Evolutionary conservation across 441 rosid genomes (phyloP), one percentile per base, ranked within the genome.

Genomic region (Pelargonium myrrhifolium): DNA sequence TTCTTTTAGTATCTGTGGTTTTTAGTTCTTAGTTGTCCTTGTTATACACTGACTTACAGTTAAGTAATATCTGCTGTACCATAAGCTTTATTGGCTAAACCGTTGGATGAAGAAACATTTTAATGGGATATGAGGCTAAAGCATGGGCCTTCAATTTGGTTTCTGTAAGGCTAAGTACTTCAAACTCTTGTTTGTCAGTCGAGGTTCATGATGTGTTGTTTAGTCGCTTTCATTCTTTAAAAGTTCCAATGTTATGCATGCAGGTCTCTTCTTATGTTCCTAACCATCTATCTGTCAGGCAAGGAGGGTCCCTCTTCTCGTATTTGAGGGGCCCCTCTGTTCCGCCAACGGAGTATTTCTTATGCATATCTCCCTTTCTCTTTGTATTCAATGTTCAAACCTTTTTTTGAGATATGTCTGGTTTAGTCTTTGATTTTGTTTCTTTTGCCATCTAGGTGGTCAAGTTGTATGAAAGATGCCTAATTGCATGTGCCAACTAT

Each of bases 61-160:
- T 82, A 79, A 88, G 82, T 90, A 87, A 85, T 84, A 85, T 84
- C 87, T 89, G 92, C 97, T 90, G 95, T 94, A 78, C 83, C 95
- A 78, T 90, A 79, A 86, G 87, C 94, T 83, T 85, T 88, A 81
- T 88, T 92, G 97, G 98, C 95, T 90, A 86, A 87, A 84, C 79
- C 89, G 88, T 89, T 92, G 95, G 99, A 84, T 92, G 93, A 92
- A 85, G 97, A 96, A 81, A 87, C 89, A 78, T 89, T 83, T 88
- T 79, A 76, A 78, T 81, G 89, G 89, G 96, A 89, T 83, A 82
- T 92, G 97, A 89, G 90, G 86, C 92, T 85, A 90, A 83, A 86
- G 92, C 93, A 77, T 81, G 90, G 88, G 78, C 87, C 84, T 87
- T 87, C 89, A 71, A 80, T 86, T 86, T 89, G 98, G 92, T 92